Percentiles rank a stretch among this genome's conserved stretches.
Evolutionary conservation across 441 rosid species (phyloP).

Genomic region (Breynia disticha): DNA sequence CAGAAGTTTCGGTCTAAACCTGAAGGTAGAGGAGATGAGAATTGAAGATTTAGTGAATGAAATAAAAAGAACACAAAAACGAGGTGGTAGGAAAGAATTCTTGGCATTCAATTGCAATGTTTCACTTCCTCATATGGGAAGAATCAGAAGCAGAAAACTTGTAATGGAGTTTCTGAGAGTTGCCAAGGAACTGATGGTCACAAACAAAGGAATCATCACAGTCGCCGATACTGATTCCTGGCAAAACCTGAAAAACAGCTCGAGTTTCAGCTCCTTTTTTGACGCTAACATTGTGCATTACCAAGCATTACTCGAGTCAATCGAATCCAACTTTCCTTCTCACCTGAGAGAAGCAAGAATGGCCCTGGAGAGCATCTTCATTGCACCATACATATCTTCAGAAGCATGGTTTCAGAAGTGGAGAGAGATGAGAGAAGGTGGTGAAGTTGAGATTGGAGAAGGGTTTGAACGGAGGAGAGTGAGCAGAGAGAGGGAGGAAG

Average conservation of each 20-base stretch:
- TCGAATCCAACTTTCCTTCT: constrained; percentile 19
- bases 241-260: constrained; percentile 7
- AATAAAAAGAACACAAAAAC: constrained; percentile 14
- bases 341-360: constrained; percentile 26
- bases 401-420: constrained; percentile 16
- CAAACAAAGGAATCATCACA: constrained; percentile 19
- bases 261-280: constrained; percentile 22
- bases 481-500: constrained; percentile 26
- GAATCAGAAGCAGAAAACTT: constrained; percentile 17
- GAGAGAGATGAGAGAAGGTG: constrained; percentile 15
- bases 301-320: constrained; percentile 26
- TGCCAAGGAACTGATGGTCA: background rate
- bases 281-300: constrained; percentile 19
- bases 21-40: constrained; percentile 23
- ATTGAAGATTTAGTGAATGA: constrained; percentile 21
- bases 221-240: constrained; percentile 25
- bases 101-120: constrained; percentile 29
- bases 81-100: constrained; percentile 20
- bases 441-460: background rate
- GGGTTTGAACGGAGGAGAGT: constrained; percentile 14
- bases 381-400: constrained; percentile 22
- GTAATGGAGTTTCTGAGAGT: constrained; percentile 22
- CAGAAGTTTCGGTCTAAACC: constrained; percentile 10
- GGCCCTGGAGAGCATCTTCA: constrained; percentile 32
- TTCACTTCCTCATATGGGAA: constrained; percentile 34